phyloP scores from a whole-genome alignment of 176 grass and related monocot genomes.

The Oryza coarctata region DNA sequence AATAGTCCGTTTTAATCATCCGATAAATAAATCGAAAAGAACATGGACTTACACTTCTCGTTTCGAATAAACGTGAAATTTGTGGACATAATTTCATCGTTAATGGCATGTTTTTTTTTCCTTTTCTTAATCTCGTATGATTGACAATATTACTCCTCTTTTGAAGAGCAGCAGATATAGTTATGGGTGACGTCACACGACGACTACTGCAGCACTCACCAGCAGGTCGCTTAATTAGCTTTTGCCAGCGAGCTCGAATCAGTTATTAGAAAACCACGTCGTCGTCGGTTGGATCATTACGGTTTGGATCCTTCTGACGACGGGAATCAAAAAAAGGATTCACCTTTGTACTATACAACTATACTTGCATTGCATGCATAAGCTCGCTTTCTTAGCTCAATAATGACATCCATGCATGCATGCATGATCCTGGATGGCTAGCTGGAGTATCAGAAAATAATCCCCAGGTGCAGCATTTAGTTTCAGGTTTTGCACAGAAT shows the following conservation, averaged over 20 bases:
- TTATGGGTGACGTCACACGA: not conserved
- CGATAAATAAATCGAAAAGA: too few species aligned
- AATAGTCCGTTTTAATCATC: too few species aligned
- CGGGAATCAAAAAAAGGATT: not conserved
- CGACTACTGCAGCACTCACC: not conserved
- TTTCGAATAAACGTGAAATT: too few species aligned
- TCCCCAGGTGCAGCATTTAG: not conserved
- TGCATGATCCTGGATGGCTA: not conserved
- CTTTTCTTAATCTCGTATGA: not conserved
- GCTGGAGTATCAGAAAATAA: not conserved
- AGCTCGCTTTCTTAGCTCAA: not conserved
- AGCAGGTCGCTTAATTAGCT: not conserved
- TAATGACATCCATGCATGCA: not conserved
- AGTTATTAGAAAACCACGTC: not conserved
- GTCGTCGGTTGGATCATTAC: not conserved
- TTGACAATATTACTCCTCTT: not conserved
- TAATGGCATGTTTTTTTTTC: not conserved
- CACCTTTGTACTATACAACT: not conserved
- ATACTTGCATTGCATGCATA: not conserved
- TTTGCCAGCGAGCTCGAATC: not conserved
- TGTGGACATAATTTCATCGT: too few species aligned
- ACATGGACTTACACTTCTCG: too few species aligned
- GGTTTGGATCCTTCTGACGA: not conserved
- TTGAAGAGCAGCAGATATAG: not conserved
- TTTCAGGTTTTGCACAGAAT: not conserved